Conservation (phyloP, 2,329 filamentous ascomycete genomes). For the Madurella fahalii region DNA sequence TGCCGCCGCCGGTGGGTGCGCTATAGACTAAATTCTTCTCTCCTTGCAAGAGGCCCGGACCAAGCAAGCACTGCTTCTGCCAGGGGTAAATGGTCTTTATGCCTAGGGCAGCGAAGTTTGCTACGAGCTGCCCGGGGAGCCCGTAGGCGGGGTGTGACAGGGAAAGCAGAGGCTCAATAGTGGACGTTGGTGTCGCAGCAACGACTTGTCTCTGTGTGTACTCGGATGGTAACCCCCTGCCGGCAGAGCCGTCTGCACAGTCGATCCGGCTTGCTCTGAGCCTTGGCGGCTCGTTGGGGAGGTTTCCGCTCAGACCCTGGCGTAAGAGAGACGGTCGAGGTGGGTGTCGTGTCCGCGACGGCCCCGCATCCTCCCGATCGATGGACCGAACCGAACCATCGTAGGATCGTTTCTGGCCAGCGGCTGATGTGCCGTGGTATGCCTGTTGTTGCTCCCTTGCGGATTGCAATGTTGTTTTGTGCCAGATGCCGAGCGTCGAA, state of each 20-base stretch:
- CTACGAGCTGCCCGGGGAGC: constrained; percentile 55
- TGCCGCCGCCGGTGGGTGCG: constrained; percentile 73
- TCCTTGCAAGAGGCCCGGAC: constrained; percentile 61
- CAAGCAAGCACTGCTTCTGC: constrained; percentile 71
- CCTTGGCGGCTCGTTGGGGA: constrained; percentile 14
- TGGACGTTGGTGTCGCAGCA: constrained; percentile 50
- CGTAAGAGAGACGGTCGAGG: not conserved
- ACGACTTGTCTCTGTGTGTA: constrained; percentile 54
- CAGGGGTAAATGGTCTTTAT: constrained; percentile 72
- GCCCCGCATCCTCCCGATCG: not conserved
- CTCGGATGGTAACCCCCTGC: constrained; percentile 37
- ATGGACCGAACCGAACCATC: constrained; percentile 7
- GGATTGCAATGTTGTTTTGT: constrained; percentile 3
- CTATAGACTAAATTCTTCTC: constrained; percentile 72
- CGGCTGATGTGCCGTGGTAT: constrained; percentile 4
- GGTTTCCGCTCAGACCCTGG: constrained; percentile 1
- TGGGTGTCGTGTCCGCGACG: constrained; percentile 1
- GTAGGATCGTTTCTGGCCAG: constrained; percentile 27
- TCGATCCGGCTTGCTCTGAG: constrained; percentile 28
- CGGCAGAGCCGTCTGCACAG: not conserved
- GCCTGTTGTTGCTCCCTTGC: not conserved
- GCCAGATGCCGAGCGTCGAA: constrained; percentile 7
- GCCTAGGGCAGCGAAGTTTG: constrained; percentile 63
- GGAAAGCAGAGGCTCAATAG: constrained; percentile 52
- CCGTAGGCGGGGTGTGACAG: constrained; percentile 61